Evolutionary conservation across 2,329 filamentous ascomycete genomes (phyloP).

Genomic region (Zopfia rhizophila): DNA sequence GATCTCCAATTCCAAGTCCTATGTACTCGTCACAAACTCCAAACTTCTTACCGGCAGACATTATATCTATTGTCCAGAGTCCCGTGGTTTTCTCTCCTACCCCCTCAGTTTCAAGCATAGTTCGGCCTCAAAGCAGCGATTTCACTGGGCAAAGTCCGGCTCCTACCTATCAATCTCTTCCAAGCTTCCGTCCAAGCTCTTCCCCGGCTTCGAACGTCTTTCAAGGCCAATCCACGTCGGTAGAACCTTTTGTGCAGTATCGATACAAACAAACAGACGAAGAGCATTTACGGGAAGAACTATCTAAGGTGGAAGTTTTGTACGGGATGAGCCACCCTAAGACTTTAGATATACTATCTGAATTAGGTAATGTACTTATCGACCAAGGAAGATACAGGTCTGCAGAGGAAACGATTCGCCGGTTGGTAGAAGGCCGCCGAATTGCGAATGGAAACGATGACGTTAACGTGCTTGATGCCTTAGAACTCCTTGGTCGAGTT

Average conservation of each 20-base stretch:
- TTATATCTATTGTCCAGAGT: slow-evolving; percentile 14
- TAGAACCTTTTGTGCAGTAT: slow-evolving; percentile 8
- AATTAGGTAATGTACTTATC: slow-evolving; percentile 21
- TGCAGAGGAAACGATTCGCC: slow-evolving; percentile 25
- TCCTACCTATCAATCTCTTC: slow-evolving; percentile 17
- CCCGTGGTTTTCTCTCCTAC: slow-evolving; percentile 23
- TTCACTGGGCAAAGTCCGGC: slow-evolving; percentile 30
- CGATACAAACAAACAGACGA: slow-evolving; percentile 25
- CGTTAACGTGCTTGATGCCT: slow-evolving; percentile 12
- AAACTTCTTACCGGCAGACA: slow-evolving; percentile 5
- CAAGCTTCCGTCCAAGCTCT: slow-evolving; percentile 5
- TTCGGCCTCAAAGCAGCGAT: slow-evolving; percentile 22
- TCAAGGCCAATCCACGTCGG: slow-evolving; percentile 7
- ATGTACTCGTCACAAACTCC: slow-evolving; percentile 19
- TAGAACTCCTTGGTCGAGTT: slow-evolving; percentile 21
- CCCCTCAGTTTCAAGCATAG: slow-evolving; percentile 28
- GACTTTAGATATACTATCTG: slow-evolving; percentile 12
- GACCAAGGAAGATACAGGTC: slow-evolving; percentile 29
- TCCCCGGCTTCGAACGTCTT: slow-evolving; percentile 1
- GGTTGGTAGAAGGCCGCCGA: slow-evolving; percentile 22
- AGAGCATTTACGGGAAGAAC: slow-evolving; percentile 21
- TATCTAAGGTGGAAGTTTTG: slow-evolving; percentile 19
- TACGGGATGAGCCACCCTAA: slow-evolving; percentile 5
- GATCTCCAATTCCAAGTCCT: slow-evolving; percentile 18
- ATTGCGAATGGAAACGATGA: slow-evolving; percentile 11